Percentiles rank a stretch among this genome's conserved stretches.
Evolutionary conservation across 2,329 filamentous ascomycete species (phyloP).

Genomic region (Fusarium falciforme): DNA sequence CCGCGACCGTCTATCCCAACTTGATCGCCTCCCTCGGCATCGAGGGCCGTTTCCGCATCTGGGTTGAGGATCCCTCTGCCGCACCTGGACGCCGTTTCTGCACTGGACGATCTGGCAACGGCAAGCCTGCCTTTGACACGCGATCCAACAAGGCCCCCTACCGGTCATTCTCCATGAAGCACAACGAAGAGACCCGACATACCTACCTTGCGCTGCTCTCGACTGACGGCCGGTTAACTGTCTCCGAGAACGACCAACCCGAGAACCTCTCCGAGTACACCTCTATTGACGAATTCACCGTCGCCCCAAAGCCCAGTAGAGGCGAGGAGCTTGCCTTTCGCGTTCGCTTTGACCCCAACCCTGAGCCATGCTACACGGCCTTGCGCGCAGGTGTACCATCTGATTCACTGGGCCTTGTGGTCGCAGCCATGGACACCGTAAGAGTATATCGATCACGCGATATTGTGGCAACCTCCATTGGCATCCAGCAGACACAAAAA

Average conservation of each 20-base stretch:
- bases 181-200: slow-evolving; percentile 81
- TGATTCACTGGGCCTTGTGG: slow-evolving; percentile 83
- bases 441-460: slow-evolving; percentile 83
- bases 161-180: slow-evolving; percentile 86
- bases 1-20: slow-evolving; percentile 86
- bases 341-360: slow-evolving; percentile 89
- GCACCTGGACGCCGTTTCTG: slow-evolving; percentile 86
- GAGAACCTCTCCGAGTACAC: slow-evolving; percentile 84
- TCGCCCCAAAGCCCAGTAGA: slow-evolving; percentile 76
- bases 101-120: slow-evolving; percentile 60
- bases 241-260: slow-evolving; percentile 88
- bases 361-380: slow-evolving; percentile 81
- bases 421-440: slow-evolving; percentile 86
- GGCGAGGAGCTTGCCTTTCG: slow-evolving; percentile 90
- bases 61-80: slow-evolving; percentile 89
- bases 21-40: slow-evolving; percentile 89
- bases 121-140: slow-evolving; percentile 66
- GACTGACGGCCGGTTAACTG: slow-evolving; percentile 80
- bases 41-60: slow-evolving; percentile 90
- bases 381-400: slow-evolving; percentile 83
- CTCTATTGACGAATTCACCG: slow-evolving; percentile 79
- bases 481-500: slow-evolving; percentile 68
- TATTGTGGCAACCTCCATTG: slow-evolving; percentile 63
- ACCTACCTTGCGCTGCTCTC: slow-evolving; percentile 89
- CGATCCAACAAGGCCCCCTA: slow-evolving; percentile 71